Base-by-base conservation (phyloP, 306 rosid genomes). In the Vicia sativa region DNA sequence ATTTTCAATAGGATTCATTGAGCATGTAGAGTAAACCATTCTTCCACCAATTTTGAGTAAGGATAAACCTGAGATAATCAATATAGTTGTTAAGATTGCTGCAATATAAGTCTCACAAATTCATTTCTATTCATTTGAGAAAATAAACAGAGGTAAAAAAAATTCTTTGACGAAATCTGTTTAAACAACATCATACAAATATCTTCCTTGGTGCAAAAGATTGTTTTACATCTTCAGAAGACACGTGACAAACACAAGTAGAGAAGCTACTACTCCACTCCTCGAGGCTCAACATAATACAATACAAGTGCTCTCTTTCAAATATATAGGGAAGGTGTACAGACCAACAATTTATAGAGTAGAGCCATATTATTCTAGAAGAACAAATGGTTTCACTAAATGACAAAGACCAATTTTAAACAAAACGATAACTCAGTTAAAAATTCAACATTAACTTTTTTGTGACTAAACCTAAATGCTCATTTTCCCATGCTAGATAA, bases 1-100 rank as follows among this genome's bases (percentile, higher is more conserved):
- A 74, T 95, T 90, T 82, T 95, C 99, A 70, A 95, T 80, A 39
- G 99, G 99, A 82, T 95, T 95, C 97, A 91, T 91, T 39, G 99
- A 90, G 81, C 99, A 95, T 4, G 99, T 95, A 29, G 97, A 95
- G 79, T 95, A 95, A 52, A 95, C 97, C 89, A 95, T 88, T 87
- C 92, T 87, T 64, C 96, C 99, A 60, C 96, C 97, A 80, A 88
- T 84, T 85, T 88, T 95, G 63, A 95, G 97, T 83, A 90, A 75
- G 71, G 89, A 78, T 69, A 88, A 13, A 74, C 99, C 99, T 95
- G 81, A 70, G 68, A 67, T 62, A 72, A 74, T 70, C 68, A 78
- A 73, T 65, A 52, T 21, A 68, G 53, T 18, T 9, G 31, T 12
- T 65, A 63, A 74, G 63, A 62, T 62, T 74, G 46, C n/a, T 60